Percentiles rank a stretch among this genome's conserved stretches.
phyloP scores from a whole-genome alignment of 352 stramenopile species.

The Phytophthora quininea region DNA sequence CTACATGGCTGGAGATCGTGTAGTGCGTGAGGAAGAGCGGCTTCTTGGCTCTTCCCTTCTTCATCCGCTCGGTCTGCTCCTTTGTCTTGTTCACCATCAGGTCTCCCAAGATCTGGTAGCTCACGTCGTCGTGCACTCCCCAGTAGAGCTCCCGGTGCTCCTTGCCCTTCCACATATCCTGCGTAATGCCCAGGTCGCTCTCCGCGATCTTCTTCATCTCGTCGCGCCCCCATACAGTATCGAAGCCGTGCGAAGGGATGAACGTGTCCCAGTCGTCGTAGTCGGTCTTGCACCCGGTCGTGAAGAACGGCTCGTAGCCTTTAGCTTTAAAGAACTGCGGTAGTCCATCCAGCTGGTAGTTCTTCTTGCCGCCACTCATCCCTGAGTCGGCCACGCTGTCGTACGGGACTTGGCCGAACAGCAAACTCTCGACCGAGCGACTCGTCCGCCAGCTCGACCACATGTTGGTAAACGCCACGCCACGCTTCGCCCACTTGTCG shows the following conservation, averaged over 20 bases:
- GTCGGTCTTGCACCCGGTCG: conserved; percentile 42
- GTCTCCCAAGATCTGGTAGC: conserved; percentile 51
- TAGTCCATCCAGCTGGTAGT: conserved; percentile 41
- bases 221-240: conserved; percentile 39
- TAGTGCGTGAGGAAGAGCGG: conserved; percentile 63
- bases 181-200: conserved; percentile 36
- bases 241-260: conserved; percentile 53
- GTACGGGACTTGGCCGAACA: conserved; percentile 55
- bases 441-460: conserved; percentile 67
- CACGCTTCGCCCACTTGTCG: conserved; percentile 51
- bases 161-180: conserved; percentile 32
- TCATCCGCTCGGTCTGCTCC: conserved; percentile 30
- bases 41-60: conserved; percentile 28
- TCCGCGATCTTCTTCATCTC: conserved; percentile 50
- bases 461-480: conserved; percentile 52
- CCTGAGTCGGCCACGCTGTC: conserved; percentile 44
- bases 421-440: conserved; percentile 55
- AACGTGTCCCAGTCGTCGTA: conserved; percentile 61
- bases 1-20: conserved; percentile 61
- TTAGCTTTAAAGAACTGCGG: conserved; percentile 59
- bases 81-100: conserved; percentile 50
- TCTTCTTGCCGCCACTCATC: conserved; percentile 31
- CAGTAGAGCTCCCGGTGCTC: conserved; percentile 30
- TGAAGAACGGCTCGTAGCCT: conserved; percentile 56
- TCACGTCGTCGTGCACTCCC: conserved; percentile 62